These are phyloP conservation scores for Talaromyces islandicus DNA, from an alignment of 2,329 filamentous ascomycete genomes.

Conservation along the genomic window DNA sequence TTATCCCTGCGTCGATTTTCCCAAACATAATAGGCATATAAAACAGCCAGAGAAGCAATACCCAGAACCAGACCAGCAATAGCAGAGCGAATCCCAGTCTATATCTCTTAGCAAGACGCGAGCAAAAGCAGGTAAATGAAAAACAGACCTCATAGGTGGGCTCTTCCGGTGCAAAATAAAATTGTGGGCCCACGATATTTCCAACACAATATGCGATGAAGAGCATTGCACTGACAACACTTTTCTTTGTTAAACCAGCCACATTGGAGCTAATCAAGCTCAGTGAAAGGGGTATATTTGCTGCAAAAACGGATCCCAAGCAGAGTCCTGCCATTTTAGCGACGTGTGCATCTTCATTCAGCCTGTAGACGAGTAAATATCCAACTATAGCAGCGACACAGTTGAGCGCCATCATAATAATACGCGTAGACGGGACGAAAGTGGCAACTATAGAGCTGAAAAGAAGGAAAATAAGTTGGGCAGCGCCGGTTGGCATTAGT, in stretches of 20 bases:
- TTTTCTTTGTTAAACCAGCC: constrained; percentile 31
- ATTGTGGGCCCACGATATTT: constrained; percentile 29
- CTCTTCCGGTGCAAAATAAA: constrained; percentile 26
- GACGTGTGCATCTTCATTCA: constrained; percentile 18
- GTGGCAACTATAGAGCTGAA: constrained; percentile 23
- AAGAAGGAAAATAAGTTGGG: constrained; percentile 28
- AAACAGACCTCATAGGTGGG: constrained; percentile 24
- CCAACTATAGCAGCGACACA: constrained; percentile 23
- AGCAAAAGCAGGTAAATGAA: not conserved
- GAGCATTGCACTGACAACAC: constrained; percentile 37
- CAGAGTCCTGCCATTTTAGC: constrained; percentile 25
- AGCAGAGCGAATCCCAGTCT: constrained; percentile 6
- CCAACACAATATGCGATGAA: constrained; percentile 40
- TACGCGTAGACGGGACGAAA: constrained; percentile 20
- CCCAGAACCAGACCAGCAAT: constrained; percentile 12
- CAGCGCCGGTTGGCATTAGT: constrained; percentile 30
- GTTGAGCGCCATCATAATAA: constrained; percentile 29
- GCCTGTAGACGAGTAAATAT: constrained; percentile 27
- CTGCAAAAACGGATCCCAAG: constrained; percentile 26
- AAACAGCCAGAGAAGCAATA: constrained; percentile 23
- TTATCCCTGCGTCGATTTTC: constrained; percentile 26
- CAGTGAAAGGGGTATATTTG: constrained; percentile 30
- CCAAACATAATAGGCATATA: constrained; percentile 23
- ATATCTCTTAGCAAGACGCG: not conserved
- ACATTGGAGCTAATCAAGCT: constrained; percentile 31